Base-by-base conservation (phyloP, 2,329 filamentous ascomycete genomes). In the Apiospora malaysiana region DNA sequence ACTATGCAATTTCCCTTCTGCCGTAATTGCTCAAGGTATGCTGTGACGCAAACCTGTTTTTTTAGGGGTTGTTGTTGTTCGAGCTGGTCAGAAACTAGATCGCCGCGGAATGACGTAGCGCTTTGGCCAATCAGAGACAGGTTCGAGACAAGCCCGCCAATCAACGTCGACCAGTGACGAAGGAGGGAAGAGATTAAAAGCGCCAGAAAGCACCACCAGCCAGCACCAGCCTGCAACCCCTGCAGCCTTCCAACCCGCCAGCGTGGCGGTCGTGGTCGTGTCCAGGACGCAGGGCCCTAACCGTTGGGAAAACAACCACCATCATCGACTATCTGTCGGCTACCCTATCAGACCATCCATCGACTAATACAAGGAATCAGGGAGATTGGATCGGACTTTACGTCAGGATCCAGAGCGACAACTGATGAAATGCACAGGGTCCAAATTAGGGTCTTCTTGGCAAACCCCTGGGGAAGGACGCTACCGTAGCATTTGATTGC, bases 1-100 rank as follows among this genome's bases (percentile, higher is more conserved):
- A 9, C 67, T 51, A 27, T 25, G 10, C n/a, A 67, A 67, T 46
- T 16, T 47, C 42, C 43, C 67, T 49, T 40, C 23, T 40, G 42
- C 67, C 45, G 23, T 23, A 37, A 10, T 10, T 42, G 21, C 32
- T 42, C 14, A 40, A n/a, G 67, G n/a, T 21, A 25, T 68, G 14
- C 45, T n/a, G 23, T 70, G 46, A 59, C 51, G 43, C 43, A 72
- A 72, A 72, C 71, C 71, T 49, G 71, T 72, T 72, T 71, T 59
- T 69, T 23, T 27, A 37, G 68, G n/a, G 40, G 37, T 23, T 68
- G 68, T 68, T 56, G 25, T 45, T 59, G 51, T 59, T 59, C 27
- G 16, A 69, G 56, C 46, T 45, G 68, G 21, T 23, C 25, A 43
- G 14, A 45, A 45, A 14, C 27, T n/a, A n/a, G 68, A 69, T 70